A percentile compares a stretch with the other conserved stretches of the same genome.
phyloP scores from a whole-genome alignment of 352 stramenopile species.

The Blastocystis sp. region DNA sequence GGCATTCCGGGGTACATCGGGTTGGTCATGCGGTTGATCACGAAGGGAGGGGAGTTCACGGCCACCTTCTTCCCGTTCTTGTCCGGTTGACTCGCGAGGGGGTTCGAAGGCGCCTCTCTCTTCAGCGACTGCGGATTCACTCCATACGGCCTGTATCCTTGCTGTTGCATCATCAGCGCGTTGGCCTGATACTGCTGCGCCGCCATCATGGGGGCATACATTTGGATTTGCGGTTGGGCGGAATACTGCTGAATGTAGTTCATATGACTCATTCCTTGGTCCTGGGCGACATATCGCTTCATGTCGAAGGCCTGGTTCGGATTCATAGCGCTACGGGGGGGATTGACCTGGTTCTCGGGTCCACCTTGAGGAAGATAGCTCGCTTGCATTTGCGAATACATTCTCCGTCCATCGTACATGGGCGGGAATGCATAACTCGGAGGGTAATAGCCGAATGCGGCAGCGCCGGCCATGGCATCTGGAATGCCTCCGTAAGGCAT shows the following conservation, averaged over 20 bases:
- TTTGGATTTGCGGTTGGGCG: background rate
- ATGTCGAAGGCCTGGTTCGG: background rate
- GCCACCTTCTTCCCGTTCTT: slow-evolving; percentile 24
- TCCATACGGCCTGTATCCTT: background rate
- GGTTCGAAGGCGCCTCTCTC: background rate
- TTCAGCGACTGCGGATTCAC: background rate
- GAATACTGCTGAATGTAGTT: background rate
- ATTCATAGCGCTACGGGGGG: background rate
- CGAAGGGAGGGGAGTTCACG: slow-evolving; percentile 2
- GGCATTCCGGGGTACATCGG: background rate
- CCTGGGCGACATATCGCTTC: background rate
- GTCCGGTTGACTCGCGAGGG: background rate
- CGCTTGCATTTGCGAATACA: slow-evolving; percentile 18
- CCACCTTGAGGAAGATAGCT: background rate
- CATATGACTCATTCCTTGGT: background rate
- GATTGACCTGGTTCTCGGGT: background rate
- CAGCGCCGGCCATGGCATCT: slow-evolving; percentile 24
- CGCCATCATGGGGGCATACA: slow-evolving; percentile 15
- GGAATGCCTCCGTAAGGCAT: slow-evolving; percentile 6
- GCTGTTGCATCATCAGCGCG: slow-evolving; percentile 17
- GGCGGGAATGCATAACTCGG: slow-evolving; percentile 21
- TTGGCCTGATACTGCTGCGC: slow-evolving; percentile 2
- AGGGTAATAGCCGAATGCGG: background rate
- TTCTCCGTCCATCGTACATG: slow-evolving; percentile 7
- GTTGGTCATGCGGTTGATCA: background rate